Evolutionary conservation across 2,329 filamentous ascomycete species (phyloP).

Genomic region (Pseudocercospora vitis): DNA sequence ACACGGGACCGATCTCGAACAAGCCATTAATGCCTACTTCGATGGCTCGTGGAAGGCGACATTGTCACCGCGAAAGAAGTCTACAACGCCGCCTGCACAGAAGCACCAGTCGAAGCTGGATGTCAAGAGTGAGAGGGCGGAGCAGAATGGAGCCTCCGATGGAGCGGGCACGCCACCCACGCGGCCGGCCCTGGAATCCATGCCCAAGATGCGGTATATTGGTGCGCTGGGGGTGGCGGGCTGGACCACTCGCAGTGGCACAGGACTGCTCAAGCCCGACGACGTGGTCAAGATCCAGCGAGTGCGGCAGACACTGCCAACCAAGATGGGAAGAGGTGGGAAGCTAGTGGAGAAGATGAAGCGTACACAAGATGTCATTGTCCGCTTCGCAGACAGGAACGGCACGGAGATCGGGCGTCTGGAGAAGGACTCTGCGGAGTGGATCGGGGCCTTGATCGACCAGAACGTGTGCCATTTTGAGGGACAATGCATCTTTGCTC

Average conservation of each 20-base stretch:
- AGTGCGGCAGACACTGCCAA: constrained; percentile 66
- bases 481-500: constrained; percentile 83
- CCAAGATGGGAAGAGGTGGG: constrained; percentile 44
- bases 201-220: constrained; percentile 70
- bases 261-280: constrained; percentile 72
- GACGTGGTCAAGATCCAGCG: constrained; percentile 86
- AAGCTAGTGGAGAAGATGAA: constrained; percentile 53
- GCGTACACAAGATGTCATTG: constrained; percentile 78
- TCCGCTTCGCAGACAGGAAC: constrained; percentile 78
- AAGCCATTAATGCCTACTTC: constrained; percentile 64
- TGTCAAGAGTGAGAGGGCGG: constrained; percentile 12
- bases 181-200: constrained; percentile 35
- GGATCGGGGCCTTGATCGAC: constrained; percentile 90
- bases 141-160: constrained; percentile 2
- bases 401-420: constrained; percentile 85
- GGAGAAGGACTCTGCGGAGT: constrained; percentile 81
- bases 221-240: constrained; percentile 89
- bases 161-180: constrained; percentile 17
- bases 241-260: constrained; percentile 86
- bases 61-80: constrained; percentile 23
- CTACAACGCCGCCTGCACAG: constrained; percentile 11
- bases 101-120: constrained; percentile 19
- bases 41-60: constrained; percentile 61
- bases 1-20: constrained; percentile 56
- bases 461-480: constrained; percentile 86